These are phyloP conservation scores for Terfezia boudieri DNA, from an alignment of 495 filamentous ascomycete genomes.

Conservation along the genomic window DNA sequence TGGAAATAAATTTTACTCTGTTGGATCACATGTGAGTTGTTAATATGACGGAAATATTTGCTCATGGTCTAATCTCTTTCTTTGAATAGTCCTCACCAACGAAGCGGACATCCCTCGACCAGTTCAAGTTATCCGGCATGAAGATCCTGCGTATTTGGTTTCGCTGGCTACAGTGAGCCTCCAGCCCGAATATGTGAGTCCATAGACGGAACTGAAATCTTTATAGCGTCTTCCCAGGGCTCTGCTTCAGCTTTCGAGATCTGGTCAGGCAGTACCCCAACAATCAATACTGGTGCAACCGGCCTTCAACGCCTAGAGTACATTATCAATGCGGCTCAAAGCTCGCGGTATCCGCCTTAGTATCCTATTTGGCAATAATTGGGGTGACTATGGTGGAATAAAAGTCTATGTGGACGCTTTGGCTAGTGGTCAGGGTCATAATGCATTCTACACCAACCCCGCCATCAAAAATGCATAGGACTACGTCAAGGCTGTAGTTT, in stretches of 20 bases:
- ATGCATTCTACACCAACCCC: conserved; percentile 34
- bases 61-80: background rate
- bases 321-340: conserved; percentile 24
- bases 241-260: conserved; percentile 28
- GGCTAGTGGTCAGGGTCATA: conserved; percentile 12
- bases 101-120: conserved; percentile 35
- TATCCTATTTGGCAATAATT: conserved; percentile 18
- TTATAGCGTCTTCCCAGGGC: conserved; percentile 23
- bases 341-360: conserved; percentile 25
- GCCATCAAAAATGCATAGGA: conserved; percentile 33
- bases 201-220: background rate
- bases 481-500: conserved; percentile 41
- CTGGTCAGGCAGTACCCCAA: conserved; percentile 20
- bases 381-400: conserved; percentile 40
- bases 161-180: conserved; percentile 21
- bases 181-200: background rate
- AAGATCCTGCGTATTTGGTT: conserved; percentile 42
- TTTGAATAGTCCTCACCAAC: conserved; percentile 30
- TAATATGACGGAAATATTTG: background rate
- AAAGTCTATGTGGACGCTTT: conserved; percentile 38
- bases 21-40: conserved; percentile 27
- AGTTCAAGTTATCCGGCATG: conserved; percentile 30
- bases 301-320: conserved; percentile 30
- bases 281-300: conserved; percentile 28
- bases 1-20: conserved; percentile 37